Percentiles rank a stretch among this genome's conserved stretches.
Conservation (phyloP, 768 basidiomycete genomes). For the Macrolepiota albuminosa region DNA sequence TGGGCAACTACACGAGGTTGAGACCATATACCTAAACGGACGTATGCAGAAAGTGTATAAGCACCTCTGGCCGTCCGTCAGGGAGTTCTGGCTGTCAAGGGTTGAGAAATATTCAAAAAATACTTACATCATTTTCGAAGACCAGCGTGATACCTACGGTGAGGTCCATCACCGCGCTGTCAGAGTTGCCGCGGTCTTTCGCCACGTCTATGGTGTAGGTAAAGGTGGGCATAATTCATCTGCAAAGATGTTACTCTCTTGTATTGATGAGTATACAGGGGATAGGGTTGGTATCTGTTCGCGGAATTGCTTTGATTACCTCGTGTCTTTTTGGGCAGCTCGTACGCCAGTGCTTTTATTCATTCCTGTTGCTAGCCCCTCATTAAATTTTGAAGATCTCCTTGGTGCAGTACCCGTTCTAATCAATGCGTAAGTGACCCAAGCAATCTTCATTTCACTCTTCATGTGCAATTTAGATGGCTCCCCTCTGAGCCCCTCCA, state of each 20-base stretch:
- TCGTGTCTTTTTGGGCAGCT: conserved; percentile 59
- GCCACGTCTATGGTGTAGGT: conserved; percentile 38
- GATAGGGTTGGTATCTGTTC: conserved; percentile 60
- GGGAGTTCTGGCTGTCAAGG: conserved; percentile 49
- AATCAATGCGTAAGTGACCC: conserved; percentile 49
- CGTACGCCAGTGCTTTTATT: conserved; percentile 29
- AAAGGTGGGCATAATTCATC: conserved; percentile 33
- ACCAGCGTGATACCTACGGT: conserved; percentile 41
- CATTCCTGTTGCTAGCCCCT: conserved; percentile 4
- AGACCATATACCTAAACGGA: conserved; percentile 43
- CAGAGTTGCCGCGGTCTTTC: conserved; percentile 41
- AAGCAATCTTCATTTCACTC: neutral
- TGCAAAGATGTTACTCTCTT: neutral
- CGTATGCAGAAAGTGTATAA: conserved; percentile 51
- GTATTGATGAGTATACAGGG: conserved; percentile 24
- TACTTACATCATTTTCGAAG: conserved; percentile 57
- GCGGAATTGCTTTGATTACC: conserved; percentile 57
- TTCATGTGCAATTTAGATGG: conserved; percentile 32
- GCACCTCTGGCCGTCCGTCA: conserved; percentile 48
- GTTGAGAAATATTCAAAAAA: conserved; percentile 34
- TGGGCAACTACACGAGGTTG: conserved; percentile 44
- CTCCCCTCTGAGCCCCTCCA: conserved; percentile 44
- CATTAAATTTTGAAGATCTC: conserved; percentile 33
- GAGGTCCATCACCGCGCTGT: conserved; percentile 40
- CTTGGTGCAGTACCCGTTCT: conserved; percentile 59